Base-by-base conservation (phyloP, 2,329 filamentous ascomycete genomes). In the Colletotrichum destructivum region DNA sequence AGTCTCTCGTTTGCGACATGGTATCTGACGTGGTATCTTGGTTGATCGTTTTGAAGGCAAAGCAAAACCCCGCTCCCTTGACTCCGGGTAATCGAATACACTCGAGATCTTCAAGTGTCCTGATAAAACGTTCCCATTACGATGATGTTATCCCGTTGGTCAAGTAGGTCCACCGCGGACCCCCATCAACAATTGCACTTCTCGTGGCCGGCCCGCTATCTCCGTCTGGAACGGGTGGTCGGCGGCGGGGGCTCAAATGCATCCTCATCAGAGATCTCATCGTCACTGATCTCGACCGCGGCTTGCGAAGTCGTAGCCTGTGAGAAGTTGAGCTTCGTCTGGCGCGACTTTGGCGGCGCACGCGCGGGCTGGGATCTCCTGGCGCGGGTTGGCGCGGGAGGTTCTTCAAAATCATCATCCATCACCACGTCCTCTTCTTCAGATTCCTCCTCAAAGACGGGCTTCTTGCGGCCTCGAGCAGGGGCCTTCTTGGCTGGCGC, bases 251-350 rank as follows among this genome's bases (percentile, higher is more conserved):
- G 83, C 78, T 91, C 89, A 78, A 92, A 92, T 0, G 85, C 82
- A 64, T 84, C 85, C 54, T 90, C 88, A 68, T 90, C 88, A 0
- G 87, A 89, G 55, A 92, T 90, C 78, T 91, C 90, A 77, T 92
- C 90, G 70, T 91, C 89, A 72, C 90, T 92, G 65, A 91, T 87
- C 76, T 91, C 89, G 18, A 88, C 77, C n/a, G 84, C 83, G 47
- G 85, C 83, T 73, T 87, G 84, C 40, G 84, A 82, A 9, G 81
- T 79, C 3, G 82, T 79, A 72, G 80, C 78, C 74, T 87, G 82
- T 12, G 85, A 85, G 73, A 89, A 89, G 71, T 81, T 87, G 31
- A 89, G 78, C 52, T 80, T 88, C 1, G 86, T 86, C 78, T 89
- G 88, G 62, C 80, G 81, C 54, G 78, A 75, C 70, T 80, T 83